Evolutionary conservation across 1,284 basidiomycete species (phyloP).

Genomic region (Mixia osmundae): DNA sequence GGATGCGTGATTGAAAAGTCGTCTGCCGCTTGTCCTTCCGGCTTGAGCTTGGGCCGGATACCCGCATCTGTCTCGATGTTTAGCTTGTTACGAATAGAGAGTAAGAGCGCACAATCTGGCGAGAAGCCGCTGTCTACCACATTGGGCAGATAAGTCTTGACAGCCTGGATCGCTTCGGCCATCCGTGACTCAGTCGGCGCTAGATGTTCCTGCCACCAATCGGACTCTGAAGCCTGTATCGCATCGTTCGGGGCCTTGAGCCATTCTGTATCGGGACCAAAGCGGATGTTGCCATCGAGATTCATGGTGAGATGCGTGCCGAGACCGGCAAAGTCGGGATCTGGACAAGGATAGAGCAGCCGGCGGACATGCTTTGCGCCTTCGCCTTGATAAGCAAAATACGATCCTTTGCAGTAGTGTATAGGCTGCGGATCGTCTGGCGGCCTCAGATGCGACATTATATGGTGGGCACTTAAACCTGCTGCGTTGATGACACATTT

Average conservation of each 20-base stretch:
- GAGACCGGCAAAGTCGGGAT: constrained; percentile 36
- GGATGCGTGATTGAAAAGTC: constrained; percentile 40
- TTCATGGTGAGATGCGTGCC: constrained; percentile 75
- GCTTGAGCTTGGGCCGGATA: constrained; percentile 65
- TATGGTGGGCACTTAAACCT: constrained; percentile 31
- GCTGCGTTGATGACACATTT: constrained; percentile 66
- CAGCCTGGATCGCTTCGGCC: constrained; percentile 35
- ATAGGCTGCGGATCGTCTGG: constrained; percentile 6
- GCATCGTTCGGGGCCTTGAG: constrained; percentile 32
- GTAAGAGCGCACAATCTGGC: constrained; percentile 36
- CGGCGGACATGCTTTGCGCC: constrained; percentile 39
- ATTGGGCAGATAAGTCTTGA: constrained; percentile 40
- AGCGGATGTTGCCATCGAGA: constrained; percentile 61
- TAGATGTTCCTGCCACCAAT: constrained; percentile 54
- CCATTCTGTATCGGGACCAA: constrained; percentile 87
- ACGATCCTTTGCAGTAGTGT: constrained; percentile 33
- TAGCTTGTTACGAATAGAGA: background rate
- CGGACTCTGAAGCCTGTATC: too few species aligned
- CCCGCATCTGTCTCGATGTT: constrained; percentile 49
- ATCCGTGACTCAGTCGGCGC: constrained; percentile 42
- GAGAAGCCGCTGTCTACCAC: constrained; percentile 40
- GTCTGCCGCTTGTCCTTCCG: constrained; percentile 48
- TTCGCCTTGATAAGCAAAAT: constrained; percentile 60
- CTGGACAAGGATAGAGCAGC: constrained; percentile 73
- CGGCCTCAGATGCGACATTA: constrained; percentile 15